Evolutionary conservation across 352 stramenopile species (phyloP).

Genomic region (Globisporangium abappressorium): DNA sequence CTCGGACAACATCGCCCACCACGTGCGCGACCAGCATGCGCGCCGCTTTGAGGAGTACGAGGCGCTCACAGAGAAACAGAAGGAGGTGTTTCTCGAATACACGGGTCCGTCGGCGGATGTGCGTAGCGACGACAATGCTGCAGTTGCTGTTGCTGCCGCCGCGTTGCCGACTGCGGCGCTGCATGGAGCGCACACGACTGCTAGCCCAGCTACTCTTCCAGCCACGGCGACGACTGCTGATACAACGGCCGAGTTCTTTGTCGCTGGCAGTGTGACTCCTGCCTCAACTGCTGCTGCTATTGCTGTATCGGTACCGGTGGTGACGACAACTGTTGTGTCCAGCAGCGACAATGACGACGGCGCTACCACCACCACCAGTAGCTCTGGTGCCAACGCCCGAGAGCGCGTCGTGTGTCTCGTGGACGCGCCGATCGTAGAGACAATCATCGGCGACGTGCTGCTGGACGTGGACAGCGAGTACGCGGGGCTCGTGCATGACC

Average conservation of each 20-base stretch:
- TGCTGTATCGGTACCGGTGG: neutral
- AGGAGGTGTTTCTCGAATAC: constrained; percentile 18
- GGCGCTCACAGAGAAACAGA: constrained; percentile 18
- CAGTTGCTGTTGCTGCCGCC: neutral
- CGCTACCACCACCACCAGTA: neutral
- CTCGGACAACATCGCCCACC: constrained; percentile 19
- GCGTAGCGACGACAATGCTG: neutral
- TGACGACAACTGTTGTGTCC: neutral
- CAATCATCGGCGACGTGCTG: constrained; percentile 15
- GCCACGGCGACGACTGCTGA: neutral
- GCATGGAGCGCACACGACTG: neutral
- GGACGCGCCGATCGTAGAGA: constrained; percentile 17
- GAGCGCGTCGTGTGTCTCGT: constrained; percentile 14
- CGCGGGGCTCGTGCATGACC: constrained; percentile 12
- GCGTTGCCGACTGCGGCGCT: neutral
- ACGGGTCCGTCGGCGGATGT: neutral
- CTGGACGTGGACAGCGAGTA: constrained; percentile 14
- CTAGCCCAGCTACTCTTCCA: neutral
- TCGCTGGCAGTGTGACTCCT: neutral
- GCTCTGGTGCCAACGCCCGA: neutral
- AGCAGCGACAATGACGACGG: neutral
- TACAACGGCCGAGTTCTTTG: neutral
- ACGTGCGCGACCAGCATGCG: constrained; percentile 17
- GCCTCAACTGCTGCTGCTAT: neutral
- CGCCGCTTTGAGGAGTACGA: constrained; percentile 16